Evolutionary conservation across 164 flowering plant species (phyloP).

Genomic region (Piper betle): DNA sequence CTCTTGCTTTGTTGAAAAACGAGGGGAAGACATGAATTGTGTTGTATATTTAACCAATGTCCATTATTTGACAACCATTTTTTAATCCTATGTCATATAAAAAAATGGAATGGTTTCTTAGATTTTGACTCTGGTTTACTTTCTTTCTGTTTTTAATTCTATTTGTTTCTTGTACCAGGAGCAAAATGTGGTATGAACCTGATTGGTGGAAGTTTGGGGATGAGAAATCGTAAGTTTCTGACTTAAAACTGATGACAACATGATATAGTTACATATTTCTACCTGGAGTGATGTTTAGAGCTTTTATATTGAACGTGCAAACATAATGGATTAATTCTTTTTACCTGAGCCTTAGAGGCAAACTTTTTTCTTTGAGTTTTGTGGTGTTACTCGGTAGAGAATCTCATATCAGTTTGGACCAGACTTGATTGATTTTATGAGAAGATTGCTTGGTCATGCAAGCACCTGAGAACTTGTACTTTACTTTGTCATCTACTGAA

Average conservation of each 20-base stretch:
- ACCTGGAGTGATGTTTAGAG: not conserved
- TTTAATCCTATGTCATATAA: not conserved
- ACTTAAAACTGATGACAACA: not conserved
- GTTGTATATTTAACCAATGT: not conserved
- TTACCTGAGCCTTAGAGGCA: not conserved
- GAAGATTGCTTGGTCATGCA: not conserved
- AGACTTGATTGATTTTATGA: not conserved
- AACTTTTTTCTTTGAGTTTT: not conserved
- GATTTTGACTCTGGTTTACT: not conserved
- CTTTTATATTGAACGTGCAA: not conserved
- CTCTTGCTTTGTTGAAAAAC: not conserved
- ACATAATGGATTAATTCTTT: no score
- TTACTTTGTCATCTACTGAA: not conserved
- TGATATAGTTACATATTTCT: not conserved
- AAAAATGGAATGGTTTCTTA: no score
- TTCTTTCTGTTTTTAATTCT: not conserved
- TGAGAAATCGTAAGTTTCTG: constrained; percentile 68
- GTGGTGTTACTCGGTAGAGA: not conserved
- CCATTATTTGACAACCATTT: not conserved
- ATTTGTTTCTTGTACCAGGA: constrained; percentile 40
- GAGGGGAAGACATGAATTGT: no score
- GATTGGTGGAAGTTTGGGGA: constrained; percentile 99
- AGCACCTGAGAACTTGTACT: not conserved
- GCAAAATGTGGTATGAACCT: constrained; percentile 91
- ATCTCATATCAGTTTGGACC: not conserved